Conservation (phyloP, 164 flowering plant genomes). For the Chimonanthus salicifolius region DNA sequence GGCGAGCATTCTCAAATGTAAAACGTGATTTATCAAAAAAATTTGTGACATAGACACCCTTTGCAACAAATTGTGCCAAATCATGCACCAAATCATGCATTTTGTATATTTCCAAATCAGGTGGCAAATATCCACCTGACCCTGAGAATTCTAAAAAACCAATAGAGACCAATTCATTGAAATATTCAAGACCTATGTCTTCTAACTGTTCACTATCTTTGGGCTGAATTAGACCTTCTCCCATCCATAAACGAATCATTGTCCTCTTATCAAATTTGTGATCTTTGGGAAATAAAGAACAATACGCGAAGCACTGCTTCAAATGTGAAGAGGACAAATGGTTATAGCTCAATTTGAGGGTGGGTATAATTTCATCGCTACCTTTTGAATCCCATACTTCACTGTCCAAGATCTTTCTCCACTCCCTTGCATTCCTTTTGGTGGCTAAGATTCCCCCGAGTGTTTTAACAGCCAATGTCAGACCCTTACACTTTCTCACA, state of each 20-base stretch:
- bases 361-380: not conserved
- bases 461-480: conserved; percentile 3
- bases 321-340: not conserved
- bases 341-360: conserved; percentile 9
- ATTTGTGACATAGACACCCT: not conserved
- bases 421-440: not conserved
- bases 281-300: conserved; percentile 7
- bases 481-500: conserved; percentile 7
- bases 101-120: not conserved
- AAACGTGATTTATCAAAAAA: not conserved
- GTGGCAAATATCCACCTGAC: not conserved
- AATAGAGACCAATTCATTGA: not conserved
- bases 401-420: not conserved
- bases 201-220: not conserved
- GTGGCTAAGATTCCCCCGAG: not conserved
- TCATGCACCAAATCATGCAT: conserved; percentile 11
- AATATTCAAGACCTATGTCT: not conserved
- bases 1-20: not conserved
- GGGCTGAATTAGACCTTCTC: not conserved
- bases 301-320: conserved; percentile 7
- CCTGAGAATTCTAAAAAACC: not conserved
- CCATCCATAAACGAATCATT: conserved; percentile 8
- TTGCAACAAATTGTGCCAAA: not conserved
- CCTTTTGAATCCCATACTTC: not conserved
- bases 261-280: not conserved